Conservation (phyloP, 2,329 filamentous ascomycete genomes). For the Botrytis byssoidea region DNA sequence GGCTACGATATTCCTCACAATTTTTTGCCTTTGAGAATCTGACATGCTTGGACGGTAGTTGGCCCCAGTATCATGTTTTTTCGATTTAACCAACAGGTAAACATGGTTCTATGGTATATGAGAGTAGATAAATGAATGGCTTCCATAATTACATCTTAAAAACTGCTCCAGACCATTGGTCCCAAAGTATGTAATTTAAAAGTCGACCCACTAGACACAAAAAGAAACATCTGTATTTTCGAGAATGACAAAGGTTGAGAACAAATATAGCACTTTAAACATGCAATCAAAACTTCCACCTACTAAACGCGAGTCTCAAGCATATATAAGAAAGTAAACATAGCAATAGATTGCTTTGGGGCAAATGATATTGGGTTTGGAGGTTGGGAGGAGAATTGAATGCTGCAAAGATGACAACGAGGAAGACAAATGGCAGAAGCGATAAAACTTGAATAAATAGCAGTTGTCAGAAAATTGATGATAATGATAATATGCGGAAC, state of each 20-base stretch:
- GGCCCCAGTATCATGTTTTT: neutral
- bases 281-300: neutral
- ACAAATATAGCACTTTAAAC: rapidly evolving
- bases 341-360: neutral
- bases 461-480: neutral
- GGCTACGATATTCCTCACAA: neutral
- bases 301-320: neutral
- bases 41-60: neutral
- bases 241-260: neutral
- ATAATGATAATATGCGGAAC: neutral
- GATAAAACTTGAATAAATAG: neutral
- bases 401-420: neutral
- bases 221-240: neutral
- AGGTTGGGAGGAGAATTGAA: neutral
- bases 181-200: neutral
- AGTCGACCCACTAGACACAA: neutral
- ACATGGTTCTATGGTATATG: neutral
- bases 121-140: neutral
- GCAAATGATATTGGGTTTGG: neutral
- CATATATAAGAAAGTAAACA: neutral
- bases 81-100: neutral
- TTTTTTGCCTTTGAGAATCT: neutral
- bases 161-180: neutral
- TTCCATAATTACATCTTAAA: neutral
- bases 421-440: neutral